phyloP scores from a whole-genome alignment of 768 basidiomycete species.

The Terana coerulea region DNA sequence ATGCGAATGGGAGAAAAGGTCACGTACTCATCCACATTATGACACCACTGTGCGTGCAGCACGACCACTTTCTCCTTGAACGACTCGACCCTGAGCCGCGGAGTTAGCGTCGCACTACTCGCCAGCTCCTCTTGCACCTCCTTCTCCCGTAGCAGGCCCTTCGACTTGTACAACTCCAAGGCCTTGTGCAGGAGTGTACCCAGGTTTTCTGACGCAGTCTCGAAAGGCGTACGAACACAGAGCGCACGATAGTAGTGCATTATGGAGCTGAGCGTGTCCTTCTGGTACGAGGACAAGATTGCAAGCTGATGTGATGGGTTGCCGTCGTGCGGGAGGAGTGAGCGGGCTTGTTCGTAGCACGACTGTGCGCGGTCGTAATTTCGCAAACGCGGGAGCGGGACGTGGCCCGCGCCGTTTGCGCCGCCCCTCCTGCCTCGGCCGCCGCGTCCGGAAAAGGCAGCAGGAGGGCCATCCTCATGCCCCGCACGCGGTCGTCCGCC shows the following conservation, averaged over 20 bases:
- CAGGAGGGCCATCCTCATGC: conserved; percentile 54
- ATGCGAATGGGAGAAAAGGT: conserved; percentile 8
- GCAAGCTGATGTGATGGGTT: conserved; percentile 96
- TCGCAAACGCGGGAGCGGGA: conserved; percentile 45
- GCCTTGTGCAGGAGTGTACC: conserved; percentile 65
- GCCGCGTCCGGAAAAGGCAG: conserved; percentile 30
- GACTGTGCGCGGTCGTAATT: conserved; percentile 73
- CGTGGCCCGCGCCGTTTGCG: conserved; percentile 9
- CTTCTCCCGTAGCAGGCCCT: conserved; percentile 23
- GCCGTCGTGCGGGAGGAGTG: conserved; percentile 83
- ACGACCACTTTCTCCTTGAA: conserved; percentile 76
- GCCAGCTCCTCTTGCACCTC: conserved; percentile 32
- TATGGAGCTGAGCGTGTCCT: conserved; percentile 75
- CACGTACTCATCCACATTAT: conserved; percentile 52
- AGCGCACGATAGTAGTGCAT: conserved; percentile 91
- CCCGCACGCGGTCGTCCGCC: conserved; percentile 63
- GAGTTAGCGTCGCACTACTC: conserved; percentile 34
- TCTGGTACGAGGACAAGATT: conserved; percentile 81
- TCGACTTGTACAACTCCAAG: conserved; percentile 54
- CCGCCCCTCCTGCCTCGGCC: conserved; percentile 49
- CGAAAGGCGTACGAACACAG: conserved; percentile 82
- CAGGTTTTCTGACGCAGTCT: conserved; percentile 84
- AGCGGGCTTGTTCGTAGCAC: conserved; percentile 83
- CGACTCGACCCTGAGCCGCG: conserved; percentile 51
- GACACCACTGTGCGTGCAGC: conserved; percentile 72